Percentiles rank a stretch among this genome's conserved stretches.
These are phyloP conservation scores for Pythium volutum DNA, from an alignment of 352 stramenopile genomes.

Conservation along the genomic window DNA sequence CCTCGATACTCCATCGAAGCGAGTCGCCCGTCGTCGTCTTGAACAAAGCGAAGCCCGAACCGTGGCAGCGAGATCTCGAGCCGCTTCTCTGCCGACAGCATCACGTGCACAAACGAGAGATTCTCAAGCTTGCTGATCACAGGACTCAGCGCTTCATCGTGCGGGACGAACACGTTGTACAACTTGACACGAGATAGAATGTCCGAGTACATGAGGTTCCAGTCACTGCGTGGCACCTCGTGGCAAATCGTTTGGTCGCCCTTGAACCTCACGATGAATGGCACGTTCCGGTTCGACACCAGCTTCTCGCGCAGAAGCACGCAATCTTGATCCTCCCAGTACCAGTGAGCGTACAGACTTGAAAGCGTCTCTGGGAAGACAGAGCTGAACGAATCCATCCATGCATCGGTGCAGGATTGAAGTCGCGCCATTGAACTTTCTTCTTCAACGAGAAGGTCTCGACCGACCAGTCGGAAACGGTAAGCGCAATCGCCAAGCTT, in stretches of 20 bases:
- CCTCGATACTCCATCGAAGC: background rate
- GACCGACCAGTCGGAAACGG: constrained; percentile 3
- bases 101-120: background rate
- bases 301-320: constrained; percentile 4
- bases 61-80: constrained; percentile 5
- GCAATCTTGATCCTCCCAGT: background rate
- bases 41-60: background rate
- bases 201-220: background rate
- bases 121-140: constrained; percentile 2
- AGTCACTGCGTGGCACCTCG: constrained; percentile 5
- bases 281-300: background rate
- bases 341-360: constrained; percentile 2
- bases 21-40: background rate
- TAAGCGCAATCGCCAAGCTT: constrained; percentile 4
- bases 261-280: background rate
- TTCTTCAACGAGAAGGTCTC: constrained; percentile 6
- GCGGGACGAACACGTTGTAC: constrained; percentile 1
- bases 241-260: background rate
- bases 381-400: background rate
- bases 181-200: background rate
- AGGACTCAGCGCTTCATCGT: background rate
- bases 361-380: constrained; percentile 1
- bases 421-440: background rate
- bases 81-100: background rate
- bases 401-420: background rate